Conservation (phyloP, 805 yeast genomes). For the Pichia heedii region DNA sequence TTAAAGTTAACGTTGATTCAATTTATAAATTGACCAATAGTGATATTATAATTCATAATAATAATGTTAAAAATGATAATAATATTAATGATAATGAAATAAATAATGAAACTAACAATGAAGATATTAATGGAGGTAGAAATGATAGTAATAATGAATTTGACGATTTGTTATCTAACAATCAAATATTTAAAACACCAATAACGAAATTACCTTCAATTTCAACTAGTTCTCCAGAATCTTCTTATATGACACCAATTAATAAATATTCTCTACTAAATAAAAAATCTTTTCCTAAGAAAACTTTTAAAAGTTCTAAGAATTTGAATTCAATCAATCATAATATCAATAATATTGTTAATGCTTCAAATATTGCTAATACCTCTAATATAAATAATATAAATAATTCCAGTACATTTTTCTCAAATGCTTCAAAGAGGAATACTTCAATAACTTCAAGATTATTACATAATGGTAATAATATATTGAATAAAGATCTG, state of each 20-base stretch:
- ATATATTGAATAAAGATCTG: background rate
- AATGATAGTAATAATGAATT: background rate
- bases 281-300: constrained; percentile 34
- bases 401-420: background rate
- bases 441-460: constrained; percentile 24
- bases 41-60: background rate
- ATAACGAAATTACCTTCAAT: constrained; percentile 5
- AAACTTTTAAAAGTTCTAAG: constrained; percentile 4
- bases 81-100: background rate
- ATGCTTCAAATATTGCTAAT: constrained; percentile 14
- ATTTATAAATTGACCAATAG: constrained; percentile 32
- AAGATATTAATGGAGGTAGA: constrained; percentile 7
- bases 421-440: constrained; percentile 9
- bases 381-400: constrained; percentile 19
- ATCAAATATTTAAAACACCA: constrained; percentile 14
- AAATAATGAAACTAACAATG: constrained; percentile 5
- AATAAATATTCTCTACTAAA: constrained; percentile 16
- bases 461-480: constrained; percentile 9
- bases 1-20: constrained; percentile 51
- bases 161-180: background rate
- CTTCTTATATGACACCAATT: constrained; percentile 17
- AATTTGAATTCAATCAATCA: too few species aligned
- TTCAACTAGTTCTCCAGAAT: constrained; percentile 21
- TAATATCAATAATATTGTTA: constrained; percentile 7
- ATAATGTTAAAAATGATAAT: constrained; percentile 11